Base-by-base conservation (phyloP, 2,329 filamentous ascomycete species). In the Scleromitrula shiraiana region DNA sequence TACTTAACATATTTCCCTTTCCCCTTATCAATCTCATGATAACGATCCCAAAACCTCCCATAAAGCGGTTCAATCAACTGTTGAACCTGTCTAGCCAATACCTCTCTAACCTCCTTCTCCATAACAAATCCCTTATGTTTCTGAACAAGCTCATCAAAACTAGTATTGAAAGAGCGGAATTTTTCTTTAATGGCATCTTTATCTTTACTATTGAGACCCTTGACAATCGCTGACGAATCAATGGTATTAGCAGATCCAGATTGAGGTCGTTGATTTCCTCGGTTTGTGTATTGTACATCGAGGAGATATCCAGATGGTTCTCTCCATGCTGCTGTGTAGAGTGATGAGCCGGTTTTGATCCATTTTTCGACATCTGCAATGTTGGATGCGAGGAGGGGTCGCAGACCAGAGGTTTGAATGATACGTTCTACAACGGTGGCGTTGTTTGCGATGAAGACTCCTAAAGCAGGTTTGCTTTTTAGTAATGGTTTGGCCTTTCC, bases 1-100 rank as follows among this genome's bases (percentile, higher is more conserved):
- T 95, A 97, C 71, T 95, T 96, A 65, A 95, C 89, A 67, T 97
- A 95, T 68, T 98, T 98, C 58, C 91, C 91, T 69, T 90, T 94
- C 51, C 93, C 93, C 72, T 95, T 96, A 69, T 97, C 91, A 55
- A 97, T 82, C 68, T 97, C 93, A 65, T 96, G 90, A 65, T 98
- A 98, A 23, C 91, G 79, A 68, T 97, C 93, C 82, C 88, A 97
- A 69, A 98, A 98, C 38, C 93, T 78, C 53, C 85, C 85, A 69
- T 98, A 98, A 12, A 98, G 75, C 46, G 91, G 90, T 69, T 97
- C 91, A 48, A 98, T 83, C 70, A 95, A 88, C 59, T 83, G 83
- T 65, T 93, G 88, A 54, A 97, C 83, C 62, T 96, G 90, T 59
- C 83, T 82, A 14, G 81, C 83, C 60, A 97, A 77, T 67, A 85